Base-by-base conservation (phyloP, 2,329 filamentous ascomycete genomes). In the Neofusicoccum cordaticola region DNA sequence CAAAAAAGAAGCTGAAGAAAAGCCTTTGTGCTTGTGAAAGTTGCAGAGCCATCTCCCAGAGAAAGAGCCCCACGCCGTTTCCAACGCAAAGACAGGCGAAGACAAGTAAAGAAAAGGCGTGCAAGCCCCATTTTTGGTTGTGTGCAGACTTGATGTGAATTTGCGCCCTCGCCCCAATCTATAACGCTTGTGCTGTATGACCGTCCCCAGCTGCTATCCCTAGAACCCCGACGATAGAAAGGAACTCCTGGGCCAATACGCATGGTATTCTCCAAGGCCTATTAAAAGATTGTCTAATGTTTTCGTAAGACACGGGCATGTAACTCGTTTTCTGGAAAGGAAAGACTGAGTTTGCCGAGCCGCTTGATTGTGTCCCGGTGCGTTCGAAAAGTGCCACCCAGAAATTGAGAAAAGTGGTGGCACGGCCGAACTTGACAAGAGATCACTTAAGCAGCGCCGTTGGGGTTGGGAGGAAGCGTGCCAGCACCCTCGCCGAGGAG, bases 401-500 rank as follows among this genome's bases (percentile, higher is more conserved):
- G 19, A 57, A 42, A 8, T 11, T 39, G 37, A 34, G 31, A 39
- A 57, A 19, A 12, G 22, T 41, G 17, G 34, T 42, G 47, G 15
- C 58, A 51, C 35, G 15, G 13, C 37, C 45, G 17, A 42, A 48
- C 22, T 62, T 19, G 44, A 50, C 42, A 41, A n/a, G 22, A 19
- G 11, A n/a, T 22, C 48, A 39, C 37, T 65, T 65, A 56, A 51
- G 51, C 57, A 51, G 45, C 57, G 44, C 48, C 56, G 64, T 63
- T 60, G 39, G 58, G 47, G 58, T 62, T 50, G 13, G 63, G 19
- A 17, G 52, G 50, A 61, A 62, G 58, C 51, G 45, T 69, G 63
- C 69, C 42, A 57, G 67, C 44, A 66, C 67, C 68, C 62, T 73
- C 71, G 52, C 72, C 71, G 51, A 77, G 72, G 65, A 78, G 73